A percentile compares a stretch with the other conserved stretches of the same genome.
Conservation (phyloP, 345 rosid genomes). For the Gossypium anomalum region DNA sequence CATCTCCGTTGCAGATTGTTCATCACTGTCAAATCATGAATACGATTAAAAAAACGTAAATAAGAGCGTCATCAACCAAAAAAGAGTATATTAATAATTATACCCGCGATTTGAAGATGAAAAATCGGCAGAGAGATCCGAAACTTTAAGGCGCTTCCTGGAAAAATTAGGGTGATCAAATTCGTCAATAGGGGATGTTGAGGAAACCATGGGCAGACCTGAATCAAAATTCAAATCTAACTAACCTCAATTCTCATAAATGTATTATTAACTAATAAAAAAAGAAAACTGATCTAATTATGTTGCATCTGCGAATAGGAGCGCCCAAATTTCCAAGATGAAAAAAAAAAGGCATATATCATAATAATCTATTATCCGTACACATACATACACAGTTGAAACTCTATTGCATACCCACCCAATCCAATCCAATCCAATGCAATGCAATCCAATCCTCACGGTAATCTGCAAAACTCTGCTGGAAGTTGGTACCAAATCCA, state of each 20-base stretch:
- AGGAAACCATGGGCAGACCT: slow-evolving; percentile 50
- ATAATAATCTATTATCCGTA: neutral
- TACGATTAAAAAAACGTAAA: neutral
- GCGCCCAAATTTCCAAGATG: neutral
- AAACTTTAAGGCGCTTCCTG: slow-evolving; percentile 39
- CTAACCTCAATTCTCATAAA: neutral
- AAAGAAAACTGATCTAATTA: neutral
- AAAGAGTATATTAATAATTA: slow-evolving; percentile 27
- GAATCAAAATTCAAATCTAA: slow-evolving; percentile 9
- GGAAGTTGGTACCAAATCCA: neutral
- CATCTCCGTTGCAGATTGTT: slow-evolving; percentile 36
- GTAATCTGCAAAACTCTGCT: neutral
- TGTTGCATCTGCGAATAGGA: neutral
- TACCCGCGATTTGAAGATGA: slow-evolving; percentile 21
- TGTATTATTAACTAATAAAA: neutral
- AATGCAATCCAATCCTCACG: neutral
- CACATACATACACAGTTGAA: neutral
- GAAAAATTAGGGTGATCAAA: slow-evolving; percentile 14
- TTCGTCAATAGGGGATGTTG: slow-evolving; percentile 21
- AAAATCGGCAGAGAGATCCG: slow-evolving; percentile 24
- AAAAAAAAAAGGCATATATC: neutral
- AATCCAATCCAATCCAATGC: neutral
- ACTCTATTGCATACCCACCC: neutral
- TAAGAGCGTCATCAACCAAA: slow-evolving; percentile 24
- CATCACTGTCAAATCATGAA: slow-evolving; percentile 35